Percentiles rank a stretch among this genome's conserved stretches.
phyloP scores from a whole-genome alignment of 352 stramenopile genomes.

The Phytophthora tentaculata region DNA sequence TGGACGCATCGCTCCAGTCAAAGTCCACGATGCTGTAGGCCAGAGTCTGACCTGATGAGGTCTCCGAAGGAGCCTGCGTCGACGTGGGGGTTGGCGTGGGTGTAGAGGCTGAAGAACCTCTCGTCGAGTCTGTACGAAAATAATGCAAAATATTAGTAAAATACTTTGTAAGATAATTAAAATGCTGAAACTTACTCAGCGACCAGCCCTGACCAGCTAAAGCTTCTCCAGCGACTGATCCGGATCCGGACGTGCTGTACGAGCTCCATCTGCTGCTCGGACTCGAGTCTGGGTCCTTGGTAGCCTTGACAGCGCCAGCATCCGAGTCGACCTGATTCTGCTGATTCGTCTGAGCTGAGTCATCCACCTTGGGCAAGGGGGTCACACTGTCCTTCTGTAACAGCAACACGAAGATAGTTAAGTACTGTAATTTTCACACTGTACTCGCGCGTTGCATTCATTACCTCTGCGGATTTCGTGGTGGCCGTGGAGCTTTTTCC shows the following conservation, averaged over 20 bases:
- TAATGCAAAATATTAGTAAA: constrained; percentile 2
- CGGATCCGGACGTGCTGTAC: constrained; percentile 24
- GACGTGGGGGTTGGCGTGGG: constrained; percentile 22
- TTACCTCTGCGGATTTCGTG: constrained; percentile 48
- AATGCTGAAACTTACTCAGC: constrained; percentile 15
- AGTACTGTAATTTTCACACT: not conserved
- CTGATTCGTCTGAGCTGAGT: constrained; percentile 14
- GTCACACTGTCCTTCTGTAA: constrained; percentile 17
- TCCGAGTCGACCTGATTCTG: constrained; percentile 18
- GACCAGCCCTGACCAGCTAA: constrained; percentile 31
- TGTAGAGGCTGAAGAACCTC: constrained; percentile 17
- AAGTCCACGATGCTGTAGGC: constrained; percentile 66
- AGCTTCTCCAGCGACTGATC: constrained; percentile 33
- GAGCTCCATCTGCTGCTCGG: constrained; percentile 23
- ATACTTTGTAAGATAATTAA: too few relatives aligned
- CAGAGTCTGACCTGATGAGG: constrained; percentile 39
- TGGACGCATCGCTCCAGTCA: constrained; percentile 64
- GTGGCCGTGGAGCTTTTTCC: constrained; percentile 22
- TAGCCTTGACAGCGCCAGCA: constrained; percentile 28
- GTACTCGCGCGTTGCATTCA: constrained; percentile 13
- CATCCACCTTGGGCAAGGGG: constrained; percentile 13
- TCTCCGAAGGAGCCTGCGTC: constrained; percentile 24
- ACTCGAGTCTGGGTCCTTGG: constrained; percentile 28
- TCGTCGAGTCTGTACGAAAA: constrained; percentile 33
- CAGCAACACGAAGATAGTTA: not conserved